Conservation (phyloP, 2,329 filamentous ascomycete species). For the Metarhizium rileyi region DNA sequence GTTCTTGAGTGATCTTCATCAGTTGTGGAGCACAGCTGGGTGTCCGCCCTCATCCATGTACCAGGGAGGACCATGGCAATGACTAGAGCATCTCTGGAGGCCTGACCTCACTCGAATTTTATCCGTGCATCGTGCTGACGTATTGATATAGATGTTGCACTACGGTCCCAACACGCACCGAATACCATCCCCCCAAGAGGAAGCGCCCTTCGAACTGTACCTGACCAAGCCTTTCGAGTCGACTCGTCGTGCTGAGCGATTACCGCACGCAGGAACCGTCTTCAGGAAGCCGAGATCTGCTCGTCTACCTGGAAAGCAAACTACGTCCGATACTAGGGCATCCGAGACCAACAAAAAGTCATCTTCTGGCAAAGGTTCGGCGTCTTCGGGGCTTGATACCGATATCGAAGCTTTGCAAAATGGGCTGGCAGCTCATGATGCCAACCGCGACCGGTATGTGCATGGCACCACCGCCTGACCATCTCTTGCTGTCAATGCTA, state of each 20-base stretch:
- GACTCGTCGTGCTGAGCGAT: slow-evolving; percentile 33
- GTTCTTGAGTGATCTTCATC: neutral
- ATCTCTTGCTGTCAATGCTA: slow-evolving; percentile 14
- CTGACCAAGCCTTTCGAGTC: slow-evolving; percentile 41
- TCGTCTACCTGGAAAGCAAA: slow-evolving; percentile 11
- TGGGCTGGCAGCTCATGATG: slow-evolving; percentile 25
- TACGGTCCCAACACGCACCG: slow-evolving; percentile 42
- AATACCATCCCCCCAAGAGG: slow-evolving; percentile 33
- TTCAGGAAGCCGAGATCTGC: slow-evolving; percentile 30
- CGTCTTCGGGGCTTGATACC: slow-evolving; percentile 34
- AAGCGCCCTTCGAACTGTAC: slow-evolving; percentile 46
- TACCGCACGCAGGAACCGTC: slow-evolving; percentile 42
- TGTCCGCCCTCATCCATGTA: neutral
- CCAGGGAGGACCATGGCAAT: neutral
- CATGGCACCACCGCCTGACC: slow-evolving; percentile 1
- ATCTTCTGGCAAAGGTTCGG: slow-evolving; percentile 23
- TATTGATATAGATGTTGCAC: slow-evolving; percentile 35
- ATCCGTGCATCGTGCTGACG: neutral
- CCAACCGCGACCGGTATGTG: slow-evolving; percentile 26
- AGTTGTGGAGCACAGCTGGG: neutral
- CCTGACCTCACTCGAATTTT: slow-evolving; percentile 7
- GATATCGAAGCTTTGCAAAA: slow-evolving; percentile 41
- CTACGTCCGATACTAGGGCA: slow-evolving; percentile 21
- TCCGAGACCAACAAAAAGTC: slow-evolving; percentile 21
- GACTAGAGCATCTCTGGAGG: slow-evolving; percentile 1